phyloP scores from a whole-genome alignment of 192 early-diverging fungal genomes.

The Mortierella antarctica region DNA sequence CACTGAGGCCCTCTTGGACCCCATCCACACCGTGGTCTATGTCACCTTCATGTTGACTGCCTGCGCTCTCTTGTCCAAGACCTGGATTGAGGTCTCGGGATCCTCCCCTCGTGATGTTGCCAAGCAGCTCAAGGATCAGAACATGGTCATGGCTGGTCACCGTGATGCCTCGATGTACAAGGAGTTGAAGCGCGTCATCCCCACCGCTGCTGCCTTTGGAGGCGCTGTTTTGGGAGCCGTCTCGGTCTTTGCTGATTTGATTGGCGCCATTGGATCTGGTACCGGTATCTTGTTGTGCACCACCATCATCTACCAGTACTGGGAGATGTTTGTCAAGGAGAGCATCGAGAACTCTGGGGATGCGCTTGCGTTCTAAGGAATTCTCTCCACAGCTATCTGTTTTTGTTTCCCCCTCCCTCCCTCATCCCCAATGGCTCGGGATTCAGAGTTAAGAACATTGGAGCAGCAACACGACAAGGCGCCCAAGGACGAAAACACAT shows the following conservation, averaged over 20 bases:
- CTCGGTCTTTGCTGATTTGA: slow-evolving; percentile 95
- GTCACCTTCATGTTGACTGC: slow-evolving; percentile 93
- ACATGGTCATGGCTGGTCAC: slow-evolving; percentile 93
- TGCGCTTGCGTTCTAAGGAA: slow-evolving; percentile 48
- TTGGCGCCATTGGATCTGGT: slow-evolving; percentile 98
- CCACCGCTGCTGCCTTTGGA: slow-evolving; percentile 96
- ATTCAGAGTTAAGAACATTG: too few relatives aligned
- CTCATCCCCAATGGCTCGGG: not conserved
- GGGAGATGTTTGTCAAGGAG: slow-evolving; percentile 97
- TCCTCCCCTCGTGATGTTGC: slow-evolving; percentile 98
- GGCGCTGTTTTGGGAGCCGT: slow-evolving; percentile 96
- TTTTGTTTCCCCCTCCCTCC: not conserved
- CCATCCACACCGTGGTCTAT: slow-evolving; percentile 96
- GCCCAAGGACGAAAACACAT: too few relatives aligned
- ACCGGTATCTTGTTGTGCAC: slow-evolving; percentile 99
- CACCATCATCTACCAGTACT: slow-evolving; percentile 99
- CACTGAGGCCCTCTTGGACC: slow-evolving; percentile 86
- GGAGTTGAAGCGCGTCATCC: slow-evolving; percentile 99
- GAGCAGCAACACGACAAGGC: too few relatives aligned
- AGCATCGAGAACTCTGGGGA: slow-evolving; percentile 69
- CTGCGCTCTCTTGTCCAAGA: slow-evolving; percentile 96
- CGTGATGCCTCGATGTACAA: slow-evolving; percentile 98
- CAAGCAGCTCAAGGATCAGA: slow-evolving; percentile 97
- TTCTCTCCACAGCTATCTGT: not conserved
- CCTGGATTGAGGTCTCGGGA: slow-evolving; percentile 99